Base-by-base conservation (phyloP, 1,139 yeast species). In the Debaryomyces singareniensis region DNA sequence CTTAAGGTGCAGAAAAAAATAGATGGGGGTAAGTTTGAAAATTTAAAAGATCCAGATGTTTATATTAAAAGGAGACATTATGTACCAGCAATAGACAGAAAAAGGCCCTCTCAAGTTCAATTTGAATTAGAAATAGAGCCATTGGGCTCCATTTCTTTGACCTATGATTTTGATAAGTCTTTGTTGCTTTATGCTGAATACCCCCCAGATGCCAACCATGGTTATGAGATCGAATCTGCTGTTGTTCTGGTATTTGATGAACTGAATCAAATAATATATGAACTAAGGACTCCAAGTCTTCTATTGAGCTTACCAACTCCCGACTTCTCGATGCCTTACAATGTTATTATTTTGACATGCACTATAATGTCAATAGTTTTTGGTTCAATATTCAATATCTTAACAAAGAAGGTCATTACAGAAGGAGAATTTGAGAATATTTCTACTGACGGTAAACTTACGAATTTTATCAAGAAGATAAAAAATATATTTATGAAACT, bases 191-290 rank as follows among this genome's bases (percentile, higher is more conserved):
- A 85, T 41, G 83, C 91, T 6, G 98, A 93, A 52, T 93, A 93
- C 47, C 98, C 98, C 9, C 98, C 99, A 2, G 99, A 93, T 63
- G 98, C 99, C 2, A 93, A 93, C 53, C 96, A 91, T 44, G 99
- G 99, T 0, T 93, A 91, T 54, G 91, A 91, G 34, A 77, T 93
- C 25, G 94, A 91, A 25, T 95, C 96, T 0, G 95, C 91, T 3
- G 82, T 86, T 5, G 64, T 87, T 7, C 71, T 82, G 1, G 72
- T 83, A 0, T 38, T 71, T 4, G 43, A 49, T n/a, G 38, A 47
- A 10, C 35, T 39, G 4, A 42, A 47, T 5, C 38, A 53, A 1
- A 37, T 38, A 23, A 35, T 43, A n/a, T 85, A 84, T 43, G 71
- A 76, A 30, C 53, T 80, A 37, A 70, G 98, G 47, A 86, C 97